Base-by-base conservation (phyloP, 2,329 filamentous ascomycete species). In the Bertia moriformis region DNA sequence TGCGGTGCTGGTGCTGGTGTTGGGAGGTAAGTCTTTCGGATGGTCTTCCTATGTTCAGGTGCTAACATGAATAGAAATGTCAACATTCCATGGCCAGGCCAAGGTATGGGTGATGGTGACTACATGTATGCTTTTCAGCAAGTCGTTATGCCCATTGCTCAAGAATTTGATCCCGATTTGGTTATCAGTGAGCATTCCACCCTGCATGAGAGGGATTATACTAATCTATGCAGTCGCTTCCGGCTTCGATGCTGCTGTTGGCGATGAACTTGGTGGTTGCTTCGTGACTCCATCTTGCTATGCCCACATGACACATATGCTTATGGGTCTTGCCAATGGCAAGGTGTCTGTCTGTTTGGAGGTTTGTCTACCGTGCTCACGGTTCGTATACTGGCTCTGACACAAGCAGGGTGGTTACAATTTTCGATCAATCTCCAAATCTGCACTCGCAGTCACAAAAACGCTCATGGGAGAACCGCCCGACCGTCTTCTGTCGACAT, bases 381-480 rank as follows among this genome's bases (percentile, higher is more conserved):
- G n/a, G n/a, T 7, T 27, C 22, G 22, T 27, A 7, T 27, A 27
- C 22, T 27, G n/a, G n/a, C n/a, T 7, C n/a, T 27, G 22, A 27
- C n/a, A 10, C 22, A 10, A 27, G 7, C n/a, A 27, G 61, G 91
- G 91, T 17, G 91, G 91, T 5, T 98, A 98, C 59, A 96, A 96
- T 50, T 73, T 98, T 18, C 67, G 77, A 37, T 91, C 91, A 1
- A 98, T 98, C 42, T 93, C 91, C 0, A 78, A 83, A 41, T 96
- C 91, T 3, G 88, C 91, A 1, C 69, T 95, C 3, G 86, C 89
- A 2, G 91, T 98, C 1, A 91, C 86, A 1, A 78, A 78, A 43
- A 95, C 89, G 1, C 67, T 98, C 35, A 96, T 98, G 87, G 87
- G 91, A 17, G 88, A 98, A 51, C 85, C 89, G 10, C 91, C 91